Percentiles rank a stretch among this genome's conserved stretches.
These are phyloP conservation scores for Tinospora cordifolia DNA, from an alignment of 164 flowering plant species.

Conservation along the genomic window DNA sequence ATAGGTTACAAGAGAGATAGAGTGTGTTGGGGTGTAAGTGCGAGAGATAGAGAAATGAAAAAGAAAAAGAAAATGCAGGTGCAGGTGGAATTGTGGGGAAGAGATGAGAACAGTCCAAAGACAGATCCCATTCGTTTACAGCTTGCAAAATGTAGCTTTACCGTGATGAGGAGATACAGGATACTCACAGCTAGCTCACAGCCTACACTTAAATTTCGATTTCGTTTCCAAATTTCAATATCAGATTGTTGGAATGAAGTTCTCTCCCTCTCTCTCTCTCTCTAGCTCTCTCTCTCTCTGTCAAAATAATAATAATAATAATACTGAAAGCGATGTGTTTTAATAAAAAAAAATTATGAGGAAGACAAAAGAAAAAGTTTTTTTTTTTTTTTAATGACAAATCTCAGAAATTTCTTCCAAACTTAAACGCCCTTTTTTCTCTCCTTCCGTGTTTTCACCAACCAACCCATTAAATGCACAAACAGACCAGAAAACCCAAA, in stretches of 20 bases:
- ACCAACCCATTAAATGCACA: not conserved
- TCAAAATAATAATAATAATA: no score
- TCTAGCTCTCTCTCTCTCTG: no score
- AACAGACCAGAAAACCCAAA: no score
- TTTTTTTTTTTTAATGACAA: not conserved
- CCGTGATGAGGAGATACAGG: constrained; percentile 1
- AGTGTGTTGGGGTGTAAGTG: no score
- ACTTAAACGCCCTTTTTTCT: not conserved
- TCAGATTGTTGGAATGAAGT: no score
- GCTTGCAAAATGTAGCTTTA: constrained; percentile 18
- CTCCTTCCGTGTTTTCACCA: not conserved
- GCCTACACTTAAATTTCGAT: constrained; percentile 16
- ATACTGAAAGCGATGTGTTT: not conserved
- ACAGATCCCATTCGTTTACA: constrained; percentile 11
- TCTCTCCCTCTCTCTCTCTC: no score
- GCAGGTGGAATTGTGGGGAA: not conserved
- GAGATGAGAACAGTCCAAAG: constrained; percentile 17
- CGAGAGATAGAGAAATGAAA: constrained; percentile 10
- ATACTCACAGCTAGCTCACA: constrained; percentile 12
- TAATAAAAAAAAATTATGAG: not conserved
- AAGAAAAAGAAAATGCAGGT: not conserved
- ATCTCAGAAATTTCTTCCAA: not conserved
- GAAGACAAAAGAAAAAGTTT: not conserved
- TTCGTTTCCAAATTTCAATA: not conserved
- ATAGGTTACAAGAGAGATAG: no score